These are phyloP conservation scores for Nicotiana noctiflora DNA, from an alignment of 257 asterid genomes.

Conservation along the genomic window DNA sequence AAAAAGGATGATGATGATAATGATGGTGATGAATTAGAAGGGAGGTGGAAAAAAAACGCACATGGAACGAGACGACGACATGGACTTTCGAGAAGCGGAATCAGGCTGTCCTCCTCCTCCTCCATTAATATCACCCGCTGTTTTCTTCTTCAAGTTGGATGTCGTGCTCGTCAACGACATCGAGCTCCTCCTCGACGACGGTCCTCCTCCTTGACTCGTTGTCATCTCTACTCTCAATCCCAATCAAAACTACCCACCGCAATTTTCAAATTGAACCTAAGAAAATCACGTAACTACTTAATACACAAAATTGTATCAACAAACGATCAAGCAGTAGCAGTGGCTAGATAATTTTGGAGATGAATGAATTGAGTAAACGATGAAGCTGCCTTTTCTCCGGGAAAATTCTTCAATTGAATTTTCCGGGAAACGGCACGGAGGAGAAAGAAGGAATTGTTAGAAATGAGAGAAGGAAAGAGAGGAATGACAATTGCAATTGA, in stretches of 20 bases:
- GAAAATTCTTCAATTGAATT: background rate
- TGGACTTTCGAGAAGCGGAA: conserved; percentile 3
- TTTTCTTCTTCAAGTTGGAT: conserved; percentile 7
- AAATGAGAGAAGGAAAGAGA: background rate
- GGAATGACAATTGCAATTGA: background rate
- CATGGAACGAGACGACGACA: conserved; percentile 15
- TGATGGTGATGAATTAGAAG: background rate
- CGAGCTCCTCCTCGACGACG: conserved; percentile 20
- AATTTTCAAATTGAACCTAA: background rate
- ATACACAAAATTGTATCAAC: background rate
- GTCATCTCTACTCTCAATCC: conserved; percentile 10
- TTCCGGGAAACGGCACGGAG: conserved; percentile 12
- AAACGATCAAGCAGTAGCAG: background rate
- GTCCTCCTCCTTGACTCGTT: conserved; percentile 21
- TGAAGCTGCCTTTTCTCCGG: conserved; percentile 1
- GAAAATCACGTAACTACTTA: background rate
- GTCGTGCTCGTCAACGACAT: conserved; percentile 5
- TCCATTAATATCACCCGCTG: background rate
- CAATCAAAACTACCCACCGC: background rate
- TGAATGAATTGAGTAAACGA: background rate
- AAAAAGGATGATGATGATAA: background rate
- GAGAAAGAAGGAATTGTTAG: background rate
- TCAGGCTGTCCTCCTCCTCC: conserved; percentile 6
- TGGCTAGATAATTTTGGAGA: background rate
- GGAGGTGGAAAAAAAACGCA: background rate